Conservation (phyloP, 169 alveolate genomes). For the Perkinsus marinus region DNA sequence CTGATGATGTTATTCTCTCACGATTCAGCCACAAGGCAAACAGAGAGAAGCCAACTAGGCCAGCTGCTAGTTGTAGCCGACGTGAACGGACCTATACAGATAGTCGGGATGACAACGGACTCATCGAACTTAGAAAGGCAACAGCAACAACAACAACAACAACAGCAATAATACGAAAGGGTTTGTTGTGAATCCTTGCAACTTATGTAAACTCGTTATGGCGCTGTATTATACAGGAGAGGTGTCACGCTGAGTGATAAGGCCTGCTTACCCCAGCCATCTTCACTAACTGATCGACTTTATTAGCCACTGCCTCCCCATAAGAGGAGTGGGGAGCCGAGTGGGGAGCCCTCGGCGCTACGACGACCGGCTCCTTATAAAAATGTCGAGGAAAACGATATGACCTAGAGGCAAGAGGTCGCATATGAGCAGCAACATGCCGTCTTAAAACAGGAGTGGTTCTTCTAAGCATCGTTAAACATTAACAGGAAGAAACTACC, state of each 20-base stretch:
- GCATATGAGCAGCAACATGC: background rate
- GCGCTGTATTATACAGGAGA: too few relatives aligned
- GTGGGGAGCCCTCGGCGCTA: background rate
- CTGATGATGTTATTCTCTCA: background rate
- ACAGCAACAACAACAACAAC: too few relatives aligned
- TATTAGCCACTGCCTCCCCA: background rate
- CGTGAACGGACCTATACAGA: background rate
- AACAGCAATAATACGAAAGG: too few relatives aligned
- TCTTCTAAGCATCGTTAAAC: background rate
- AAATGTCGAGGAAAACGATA: background rate
- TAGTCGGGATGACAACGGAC: too few relatives aligned
- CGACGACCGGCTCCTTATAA: background rate
- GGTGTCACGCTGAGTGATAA: too few relatives aligned
- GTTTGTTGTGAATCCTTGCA: too few relatives aligned
- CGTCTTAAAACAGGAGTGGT: background rate
- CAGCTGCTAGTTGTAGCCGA: background rate
- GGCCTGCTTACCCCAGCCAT: background rate
- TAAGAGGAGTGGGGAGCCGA: background rate
- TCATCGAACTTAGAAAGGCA: too few relatives aligned
- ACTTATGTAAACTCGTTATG: too few relatives aligned
- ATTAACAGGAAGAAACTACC: background rate
- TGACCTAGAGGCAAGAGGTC: background rate
- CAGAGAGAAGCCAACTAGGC: background rate
- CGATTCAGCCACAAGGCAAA: background rate
- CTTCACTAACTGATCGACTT: background rate